These are phyloP conservation scores for Marasmius sp. DNA, from an alignment of 1,284 basidiomycete genomes.

Conservation along the genomic window DNA sequence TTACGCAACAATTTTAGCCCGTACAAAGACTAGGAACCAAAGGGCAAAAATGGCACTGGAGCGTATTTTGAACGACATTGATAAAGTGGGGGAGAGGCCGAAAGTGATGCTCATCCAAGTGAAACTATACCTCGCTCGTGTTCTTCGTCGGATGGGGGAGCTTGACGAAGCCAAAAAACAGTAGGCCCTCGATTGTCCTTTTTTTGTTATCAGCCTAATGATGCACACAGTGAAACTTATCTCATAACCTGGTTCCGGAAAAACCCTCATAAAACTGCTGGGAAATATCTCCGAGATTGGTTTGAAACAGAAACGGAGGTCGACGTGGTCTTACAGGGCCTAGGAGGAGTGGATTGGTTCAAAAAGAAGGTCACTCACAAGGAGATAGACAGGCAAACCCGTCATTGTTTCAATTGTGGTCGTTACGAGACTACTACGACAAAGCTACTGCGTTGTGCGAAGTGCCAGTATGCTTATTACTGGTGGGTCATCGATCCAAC, in stretches of 20 bases:
- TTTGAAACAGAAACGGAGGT: not conserved
- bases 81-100: not conserved
- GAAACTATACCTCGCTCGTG: not conserved
- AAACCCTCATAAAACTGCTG: not conserved
- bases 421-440: constrained; percentile 7
- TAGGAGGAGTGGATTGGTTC: constrained; percentile 16
- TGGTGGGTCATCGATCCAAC: not conserved
- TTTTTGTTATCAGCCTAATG: not conserved
- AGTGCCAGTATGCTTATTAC: constrained; percentile 17
- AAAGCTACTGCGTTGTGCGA: constrained; percentile 10
- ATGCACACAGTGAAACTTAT: not conserved
- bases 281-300: not conserved
- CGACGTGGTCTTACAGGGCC: constrained; percentile 9
- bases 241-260: not conserved
- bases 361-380: constrained; percentile 9
- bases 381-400: constrained; percentile 3
- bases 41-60: not conserved
- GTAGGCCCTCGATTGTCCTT: not conserved
- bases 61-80: not conserved
- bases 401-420: constrained; percentile 12
- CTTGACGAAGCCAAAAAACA: not conserved
- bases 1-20: not conserved
- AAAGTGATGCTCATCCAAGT: not conserved
- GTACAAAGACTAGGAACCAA: not conserved
- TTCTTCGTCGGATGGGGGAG: not conserved